Evolutionary conservation across 2,329 filamentous ascomycete genomes (phyloP), one percentile per base, ranked within the genome.

Genomic region (Xylaria sp.): DNA sequence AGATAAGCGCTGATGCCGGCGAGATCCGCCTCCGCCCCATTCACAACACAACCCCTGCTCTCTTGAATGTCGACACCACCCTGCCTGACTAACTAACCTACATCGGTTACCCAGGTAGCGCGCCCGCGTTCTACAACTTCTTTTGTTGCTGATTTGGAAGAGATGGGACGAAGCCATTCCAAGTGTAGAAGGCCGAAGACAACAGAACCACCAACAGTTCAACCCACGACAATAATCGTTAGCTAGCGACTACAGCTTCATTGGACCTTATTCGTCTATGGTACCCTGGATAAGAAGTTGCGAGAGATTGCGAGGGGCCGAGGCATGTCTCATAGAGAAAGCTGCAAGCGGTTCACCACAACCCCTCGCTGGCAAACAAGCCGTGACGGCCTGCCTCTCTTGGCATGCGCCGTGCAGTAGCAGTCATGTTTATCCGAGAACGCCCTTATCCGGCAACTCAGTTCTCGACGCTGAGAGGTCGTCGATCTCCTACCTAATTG

Each of bases 401-500:
- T 71, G 69, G 66, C 66, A 71, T 62, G 49, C 66, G 55, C 62
- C 62, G 66, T 52, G 48, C 60, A 58, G 59, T 51, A 60, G 23
- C 52, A 56, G 41, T 65, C 55, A 41, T 52, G 51, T 49, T 62
- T 59, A 55, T 41, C 68, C 68, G 62, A 52, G 46, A 41, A 43
- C 23, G 39, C 10, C 41, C 58, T 58, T 69, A 69, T 69, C 59
- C 64, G 49, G 55, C 41, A 60, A 13, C 33, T 57, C 49, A 33
- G 31, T 46, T 36, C 28, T 57, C 1, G n/a, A 28, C 18, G 31
- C 28, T 51, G 57, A 55, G 28, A 55, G 49, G 51, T 13, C 31
- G 69, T 46, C 58, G 68, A 71, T 71, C 68, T 62, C 61, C 68
- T 68, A 43, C 68, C 65, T 46, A 51, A 68, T 70, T 56, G 43